Evolutionary conservation across 2,329 filamentous ascomycete genomes (phyloP).

Genomic region (Fusarium dimerum): DNA sequence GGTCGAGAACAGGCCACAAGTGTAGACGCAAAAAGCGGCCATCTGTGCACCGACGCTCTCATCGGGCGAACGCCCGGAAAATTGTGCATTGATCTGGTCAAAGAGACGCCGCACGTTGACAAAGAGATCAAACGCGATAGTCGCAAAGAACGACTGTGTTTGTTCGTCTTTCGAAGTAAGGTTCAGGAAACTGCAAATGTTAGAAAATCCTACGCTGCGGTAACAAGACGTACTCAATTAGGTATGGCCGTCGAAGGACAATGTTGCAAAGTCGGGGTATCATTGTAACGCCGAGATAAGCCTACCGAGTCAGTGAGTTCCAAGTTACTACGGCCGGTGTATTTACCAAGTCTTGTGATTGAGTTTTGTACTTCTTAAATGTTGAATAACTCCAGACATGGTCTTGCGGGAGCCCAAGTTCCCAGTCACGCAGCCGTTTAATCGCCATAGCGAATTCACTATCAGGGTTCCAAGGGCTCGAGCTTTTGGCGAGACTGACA

Average conservation of each 20-base stretch:
- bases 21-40: slow-evolving; percentile 56
- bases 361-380: slow-evolving; percentile 47
- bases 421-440: slow-evolving; percentile 48
- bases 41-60: slow-evolving; percentile 56
- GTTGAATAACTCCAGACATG: slow-evolving; percentile 48
- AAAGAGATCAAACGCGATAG: slow-evolving; percentile 50
- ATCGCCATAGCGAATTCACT: slow-evolving; percentile 51
- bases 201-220: slow-evolving; percentile 1
- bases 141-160: slow-evolving; percentile 41
- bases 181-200: slow-evolving; percentile 43
- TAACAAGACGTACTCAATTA: slow-evolving; percentile 44
- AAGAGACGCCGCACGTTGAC: slow-evolving; percentile 49
- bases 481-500: slow-evolving; percentile 44
- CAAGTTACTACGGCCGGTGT: not conserved
- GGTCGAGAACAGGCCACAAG: slow-evolving; percentile 53
- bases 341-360: slow-evolving; percentile 51
- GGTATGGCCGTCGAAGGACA: slow-evolving; percentile 54
- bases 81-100: slow-evolving; percentile 54
- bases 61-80: slow-evolving; percentile 45
- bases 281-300: slow-evolving; percentile 57
- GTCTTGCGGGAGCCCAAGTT: slow-evolving; percentile 46
- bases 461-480: slow-evolving; percentile 46
- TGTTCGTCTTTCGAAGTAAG: slow-evolving; percentile 40
- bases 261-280: slow-evolving; percentile 58
- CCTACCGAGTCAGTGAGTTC: slow-evolving; percentile 35